Base-by-base conservation (phyloP, 345 rosid species). In the Nasturtium officinale region DNA sequence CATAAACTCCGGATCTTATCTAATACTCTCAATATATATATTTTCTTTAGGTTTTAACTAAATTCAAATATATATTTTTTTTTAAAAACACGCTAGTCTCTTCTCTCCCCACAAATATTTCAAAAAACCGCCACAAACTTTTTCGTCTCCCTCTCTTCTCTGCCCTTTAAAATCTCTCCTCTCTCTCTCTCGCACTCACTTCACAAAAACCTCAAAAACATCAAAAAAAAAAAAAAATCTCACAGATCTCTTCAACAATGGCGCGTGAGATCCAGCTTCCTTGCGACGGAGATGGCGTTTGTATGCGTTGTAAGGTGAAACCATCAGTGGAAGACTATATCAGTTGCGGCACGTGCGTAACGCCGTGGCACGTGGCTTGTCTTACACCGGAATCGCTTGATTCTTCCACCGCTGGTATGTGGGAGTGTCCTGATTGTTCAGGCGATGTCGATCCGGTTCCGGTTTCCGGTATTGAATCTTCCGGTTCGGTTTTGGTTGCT, bases 301-400 rank as follows among this genome's bases (percentile, higher is more conserved):
- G 95, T 81, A 91, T 87, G 91, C 74, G 71, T 20, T 89, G 96
- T 78, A 75, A 84, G 28, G 65, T 47, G 5, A 76, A 28, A 10
- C 96, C 89, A n/a, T 33, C 67, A 5, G 0, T 76, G 1, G 90
- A 79, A 58, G 92, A 89, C 61, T 74, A 77, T 5, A 81, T 91
- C 21, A 29, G 58, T n/a, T 89, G 98, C 65, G 38, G 50, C 68
- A 80, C 85, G 15, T 92, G 92, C 59, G 83, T 30, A 5, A 82
- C 98, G 23, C 91, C 92, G 0, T 90, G 98, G 96, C 98, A 90
- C 83, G 81, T 79, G 63, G 1, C 82, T 0, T 89, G 96, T 68
- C 82, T 91, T 3, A 74, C 65, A 4, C 84, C 85, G 1, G 83
- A 83, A 54, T 72, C 89, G 62, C 75, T 87, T 20, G 83, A 73